Evolutionary conservation across 768 basidiomycete species (phyloP).

Genomic region (Mycena galericulata): DNA sequence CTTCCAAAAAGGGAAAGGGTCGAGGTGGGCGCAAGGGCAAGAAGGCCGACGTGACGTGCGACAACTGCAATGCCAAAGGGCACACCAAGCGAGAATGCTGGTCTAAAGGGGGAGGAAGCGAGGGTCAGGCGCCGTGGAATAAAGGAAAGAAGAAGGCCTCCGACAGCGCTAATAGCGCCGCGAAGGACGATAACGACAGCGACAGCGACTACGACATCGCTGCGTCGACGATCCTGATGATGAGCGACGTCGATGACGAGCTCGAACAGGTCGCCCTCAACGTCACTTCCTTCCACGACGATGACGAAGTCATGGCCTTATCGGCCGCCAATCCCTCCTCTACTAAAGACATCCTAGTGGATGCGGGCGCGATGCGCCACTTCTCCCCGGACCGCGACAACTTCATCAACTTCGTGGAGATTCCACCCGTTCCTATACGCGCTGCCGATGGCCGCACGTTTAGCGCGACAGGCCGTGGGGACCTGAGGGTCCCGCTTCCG

Average conservation of each 20-base stretch:
- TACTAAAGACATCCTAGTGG: too few species aligned
- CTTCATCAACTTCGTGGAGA: too few species aligned
- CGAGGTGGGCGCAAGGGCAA: not conserved
- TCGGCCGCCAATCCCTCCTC: too few species aligned
- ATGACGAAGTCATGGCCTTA: too few species aligned
- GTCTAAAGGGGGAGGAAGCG: constrained; percentile 36
- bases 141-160: constrained; percentile 31
- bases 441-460: constrained; percentile 21
- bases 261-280: too few species aligned
- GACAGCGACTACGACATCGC: too few species aligned
- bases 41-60: constrained; percentile 21
- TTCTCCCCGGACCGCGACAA: too few species aligned
- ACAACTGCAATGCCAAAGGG: constrained; percentile 48
- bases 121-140: constrained; percentile 41
- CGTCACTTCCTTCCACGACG: too few species aligned
- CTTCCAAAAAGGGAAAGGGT: constrained; percentile 29
- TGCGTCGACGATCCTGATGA: too few species aligned
- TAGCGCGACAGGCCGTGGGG: constrained; percentile 4
- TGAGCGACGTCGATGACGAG: too few species aligned
- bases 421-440: too few species aligned
- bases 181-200: constrained; percentile 29
- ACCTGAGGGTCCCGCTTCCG: not conserved
- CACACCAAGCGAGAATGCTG: constrained; percentile 35
- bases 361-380: too few species aligned
- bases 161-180: constrained; percentile 26